Evolutionary conservation across 1,284 basidiomycete species (phyloP), one percentile per base, ranked within the genome.

Genomic region (Fomitopsis pinicola): DNA sequence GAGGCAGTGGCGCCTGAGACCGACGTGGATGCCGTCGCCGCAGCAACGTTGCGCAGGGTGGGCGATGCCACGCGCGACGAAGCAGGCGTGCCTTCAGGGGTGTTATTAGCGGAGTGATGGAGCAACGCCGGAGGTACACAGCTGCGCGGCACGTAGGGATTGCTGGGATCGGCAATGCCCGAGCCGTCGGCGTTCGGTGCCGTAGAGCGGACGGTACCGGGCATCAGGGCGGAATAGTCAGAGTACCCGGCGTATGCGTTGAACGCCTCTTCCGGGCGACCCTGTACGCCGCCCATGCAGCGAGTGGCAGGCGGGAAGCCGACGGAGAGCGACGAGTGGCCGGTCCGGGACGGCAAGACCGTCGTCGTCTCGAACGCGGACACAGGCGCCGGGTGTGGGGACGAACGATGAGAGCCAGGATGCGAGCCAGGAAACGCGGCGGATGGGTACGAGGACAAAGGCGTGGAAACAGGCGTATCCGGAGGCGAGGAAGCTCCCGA

Each of bases 121-220:
- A 87, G 86, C 1, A 91, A 75, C 57, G 87, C 86, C 26, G 89
- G 88, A 6, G 86, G 84, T 8, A 90, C 83, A 66, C 86, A 87
- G 56, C 74, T 76, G 36, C 75, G 72, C 40, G 68, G 72, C 17
- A 67, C 65, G 42, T 76, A 72, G 6, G 74, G 70, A 57, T 72
- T 70, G 48, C 69, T 73, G 53, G 68, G 60, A 30, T 70, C 67
- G 26, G 58, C 64, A 44, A 69, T 70, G 6, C 67, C 60, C 53
- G 57, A 63, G 60, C 72, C 75, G 46, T 74, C 75, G 36, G 67
- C 73, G 6, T 78, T 30, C 42, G 67, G 66, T 52, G 64, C 55
- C 48, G 66, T 62, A 42, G 67, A 58, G 40, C 63, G 75, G 33
- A 75, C 72, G 0, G 85, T 81, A 35, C 83, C 86, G 0, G 87